A percentile compares a stretch with the other conserved stretches of the same genome.
Conservation (phyloP, 345 rosid species). For the Mangifera indica region DNA sequence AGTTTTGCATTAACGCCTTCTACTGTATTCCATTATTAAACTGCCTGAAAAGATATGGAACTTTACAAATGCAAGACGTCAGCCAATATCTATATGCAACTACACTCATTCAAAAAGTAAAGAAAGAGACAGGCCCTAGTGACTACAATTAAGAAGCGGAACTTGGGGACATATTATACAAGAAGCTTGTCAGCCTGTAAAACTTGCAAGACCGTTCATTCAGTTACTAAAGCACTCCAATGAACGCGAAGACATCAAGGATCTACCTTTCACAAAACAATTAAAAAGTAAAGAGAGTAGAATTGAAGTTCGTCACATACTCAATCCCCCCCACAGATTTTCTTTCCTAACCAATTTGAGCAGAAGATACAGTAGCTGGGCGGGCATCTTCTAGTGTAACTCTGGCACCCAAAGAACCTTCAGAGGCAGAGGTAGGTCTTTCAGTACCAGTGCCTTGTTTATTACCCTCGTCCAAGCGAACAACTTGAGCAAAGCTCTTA, state of each 20-base stretch:
- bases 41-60: slow-evolving; percentile 38
- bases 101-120: slow-evolving; percentile 24
- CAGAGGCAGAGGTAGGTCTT: slow-evolving; percentile 32
- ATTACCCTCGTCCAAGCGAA: slow-evolving; percentile 59
- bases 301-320: slow-evolving; percentile 18
- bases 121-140: slow-evolving; percentile 22
- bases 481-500: slow-evolving; percentile 74
- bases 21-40: slow-evolving; percentile 34
- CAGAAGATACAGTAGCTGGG: slow-evolving; percentile 37
- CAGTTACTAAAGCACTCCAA: slow-evolving; percentile 19
- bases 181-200: slow-evolving; percentile 34
- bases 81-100: slow-evolving; percentile 21
- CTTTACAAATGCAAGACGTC: slow-evolving; percentile 50
- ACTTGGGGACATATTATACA: slow-evolving; percentile 49
- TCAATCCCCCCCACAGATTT: slow-evolving; percentile 19
- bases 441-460: slow-evolving; percentile 42
- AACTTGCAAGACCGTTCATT: slow-evolving; percentile 34
- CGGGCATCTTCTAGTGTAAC: slow-evolving; percentile 42
- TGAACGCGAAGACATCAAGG: slow-evolving; percentile 20
- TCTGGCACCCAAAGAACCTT: slow-evolving; percentile 34
- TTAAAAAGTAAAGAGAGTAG: slow-evolving; percentile 11
- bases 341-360: slow-evolving; percentile 47
- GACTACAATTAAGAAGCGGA: slow-evolving; percentile 32
- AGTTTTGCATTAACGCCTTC: slow-evolving; percentile 8
- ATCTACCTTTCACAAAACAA: slow-evolving; percentile 26